phyloP scores from a whole-genome alignment of 805 yeast genomes.

The Metschnikowia dekortorum region DNA sequence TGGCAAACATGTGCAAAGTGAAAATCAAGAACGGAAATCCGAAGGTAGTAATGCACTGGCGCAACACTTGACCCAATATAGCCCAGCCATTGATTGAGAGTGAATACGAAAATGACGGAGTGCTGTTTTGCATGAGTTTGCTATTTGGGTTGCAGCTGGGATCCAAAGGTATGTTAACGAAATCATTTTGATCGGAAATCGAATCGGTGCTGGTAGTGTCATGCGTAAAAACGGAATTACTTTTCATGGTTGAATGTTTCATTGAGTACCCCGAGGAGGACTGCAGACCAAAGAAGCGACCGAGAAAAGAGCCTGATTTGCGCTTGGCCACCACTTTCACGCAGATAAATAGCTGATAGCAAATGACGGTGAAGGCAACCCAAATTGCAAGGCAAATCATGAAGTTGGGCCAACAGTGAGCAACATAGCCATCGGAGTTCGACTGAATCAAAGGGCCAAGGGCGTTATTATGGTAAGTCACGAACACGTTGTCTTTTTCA shows the following conservation, averaged over 20 bases:
- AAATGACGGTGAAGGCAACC: conserved; percentile 21
- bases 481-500: conserved; percentile 34
- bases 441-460: conserved; percentile 35
- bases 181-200: not conserved
- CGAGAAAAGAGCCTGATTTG: conserved; percentile 1
- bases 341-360: conserved; percentile 20
- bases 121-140: not conserved
- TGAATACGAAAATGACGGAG: conserved; percentile 1
- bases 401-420: conserved; percentile 41
- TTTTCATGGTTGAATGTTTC: not conserved
- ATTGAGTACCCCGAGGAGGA: not conserved
- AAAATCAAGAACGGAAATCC: conserved; percentile 43
- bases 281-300: conserved; percentile 4
- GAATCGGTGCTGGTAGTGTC: not conserved
- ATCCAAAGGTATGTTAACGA: not conserved
- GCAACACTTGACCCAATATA: conserved; percentile 29
- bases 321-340: conserved; percentile 11
- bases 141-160: not conserved
- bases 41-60: conserved; percentile 30
- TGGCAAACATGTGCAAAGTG: conserved; percentile 29
- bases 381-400: conserved; percentile 31
- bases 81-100: conserved; percentile 14
- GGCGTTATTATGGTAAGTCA: conserved; percentile 39
- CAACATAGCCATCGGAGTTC: conserved; percentile 20
- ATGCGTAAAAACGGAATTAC: not conserved